A percentile compares a stretch with the other conserved stretches of the same genome.
phyloP scores from a whole-genome alignment of 106 monocot species.

The Phalaenopsis equestris region DNA sequence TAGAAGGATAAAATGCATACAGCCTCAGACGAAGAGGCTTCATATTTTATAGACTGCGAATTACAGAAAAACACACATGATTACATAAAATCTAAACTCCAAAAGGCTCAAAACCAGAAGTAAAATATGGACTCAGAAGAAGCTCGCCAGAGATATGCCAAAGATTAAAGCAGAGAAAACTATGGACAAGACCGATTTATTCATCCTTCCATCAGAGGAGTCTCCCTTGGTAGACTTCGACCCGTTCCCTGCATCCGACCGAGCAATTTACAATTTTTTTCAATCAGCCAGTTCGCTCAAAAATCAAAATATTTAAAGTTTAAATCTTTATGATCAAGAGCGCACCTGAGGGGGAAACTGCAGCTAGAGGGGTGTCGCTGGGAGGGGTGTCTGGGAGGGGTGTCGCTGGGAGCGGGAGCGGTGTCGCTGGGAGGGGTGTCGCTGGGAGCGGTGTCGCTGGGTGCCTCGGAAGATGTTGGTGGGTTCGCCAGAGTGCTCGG shows the following conservation, averaged over 20 bases:
- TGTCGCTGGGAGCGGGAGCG: not conserved
- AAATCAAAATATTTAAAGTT: not conserved
- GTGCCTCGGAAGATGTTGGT: not conserved
- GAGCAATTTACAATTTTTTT: not conserved
- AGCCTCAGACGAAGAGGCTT: not conserved
- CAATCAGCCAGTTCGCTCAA: not conserved
- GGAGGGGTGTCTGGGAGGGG: not conserved
- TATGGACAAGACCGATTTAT: not conserved
- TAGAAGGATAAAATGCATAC: not conserved
- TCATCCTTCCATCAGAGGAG: not conserved
- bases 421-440: not conserved
- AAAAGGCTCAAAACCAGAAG: not conserved
- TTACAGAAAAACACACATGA: not conserved
- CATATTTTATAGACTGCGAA: not conserved
- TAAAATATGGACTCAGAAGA: not conserved
- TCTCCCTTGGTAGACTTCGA: constrained; percentile 4
- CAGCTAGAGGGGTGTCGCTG: not conserved
- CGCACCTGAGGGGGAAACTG: not conserved
- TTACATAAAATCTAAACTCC: not conserved
- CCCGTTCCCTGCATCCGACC: not conserved
- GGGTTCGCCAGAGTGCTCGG: constrained; percentile 8
- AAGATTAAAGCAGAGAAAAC: constrained; percentile 3
- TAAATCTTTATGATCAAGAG: not conserved
- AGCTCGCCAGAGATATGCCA: not conserved
- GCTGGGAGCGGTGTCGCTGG: not conserved